These are phyloP conservation scores for Sugiyamaella marilandica DNA, from an alignment of 805 yeast species.

Conservation along the genomic window DNA sequence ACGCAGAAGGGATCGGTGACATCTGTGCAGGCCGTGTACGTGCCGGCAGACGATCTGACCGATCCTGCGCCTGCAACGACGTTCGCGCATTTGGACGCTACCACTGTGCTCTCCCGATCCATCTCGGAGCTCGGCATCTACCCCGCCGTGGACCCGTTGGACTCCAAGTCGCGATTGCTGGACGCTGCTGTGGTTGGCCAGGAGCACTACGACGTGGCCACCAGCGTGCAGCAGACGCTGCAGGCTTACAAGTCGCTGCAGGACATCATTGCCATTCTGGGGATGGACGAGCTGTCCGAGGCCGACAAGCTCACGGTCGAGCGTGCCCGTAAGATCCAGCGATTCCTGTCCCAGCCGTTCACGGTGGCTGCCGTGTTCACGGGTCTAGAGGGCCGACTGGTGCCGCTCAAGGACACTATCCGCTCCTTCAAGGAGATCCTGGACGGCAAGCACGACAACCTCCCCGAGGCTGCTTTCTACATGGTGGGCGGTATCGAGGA, in stretches of 20 bases:
- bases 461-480: conserved; percentile 99
- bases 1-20: conserved; percentile 99
- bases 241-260: conserved; percentile 99
- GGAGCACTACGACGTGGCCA: conserved; percentile 96
- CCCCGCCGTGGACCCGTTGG: conserved; percentile 99
- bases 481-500: conserved; percentile 99
- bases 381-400: conserved; percentile 98
- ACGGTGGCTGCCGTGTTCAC: conserved; percentile 99
- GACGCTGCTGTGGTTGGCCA: conserved; percentile 97
- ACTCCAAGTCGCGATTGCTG: conserved; percentile 97
- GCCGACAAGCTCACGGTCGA: conserved; percentile 98
- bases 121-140: conserved; percentile 99
- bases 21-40: conserved; percentile 99
- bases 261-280: conserved; percentile 99
- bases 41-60: conserved; percentile 99
- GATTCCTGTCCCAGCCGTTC: conserved; percentile 99
- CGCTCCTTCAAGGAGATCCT: conserved; percentile 93
- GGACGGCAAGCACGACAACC: conserved; percentile 97
- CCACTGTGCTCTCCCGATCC: conserved; percentile 99
- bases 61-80: conserved; percentile 99
- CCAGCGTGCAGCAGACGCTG: conserved; percentile 93
- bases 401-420: conserved; percentile 92
- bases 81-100: conserved; percentile 99
- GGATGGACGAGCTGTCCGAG: conserved; percentile 99
- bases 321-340: conserved; percentile 99